Percentiles rank a stretch among this genome's conserved stretches.
Evolutionary conservation across 1,284 basidiomycete species (phyloP).

Genomic region (Ceratobasidium sp.): DNA sequence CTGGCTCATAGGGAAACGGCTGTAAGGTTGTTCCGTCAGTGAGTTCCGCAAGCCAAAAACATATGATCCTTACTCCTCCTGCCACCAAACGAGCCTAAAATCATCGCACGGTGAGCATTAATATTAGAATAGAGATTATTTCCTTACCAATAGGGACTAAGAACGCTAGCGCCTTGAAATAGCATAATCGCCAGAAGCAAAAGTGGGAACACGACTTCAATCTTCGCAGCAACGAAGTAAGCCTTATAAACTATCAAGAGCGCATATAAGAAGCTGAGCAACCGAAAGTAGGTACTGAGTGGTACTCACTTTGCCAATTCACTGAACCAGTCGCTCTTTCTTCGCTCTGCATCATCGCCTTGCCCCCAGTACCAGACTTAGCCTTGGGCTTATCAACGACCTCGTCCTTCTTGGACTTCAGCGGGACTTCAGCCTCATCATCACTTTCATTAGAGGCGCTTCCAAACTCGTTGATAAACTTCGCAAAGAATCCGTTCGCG

Average conservation of each 20-base stretch:
- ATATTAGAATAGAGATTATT: background rate
- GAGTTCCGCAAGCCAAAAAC: background rate
- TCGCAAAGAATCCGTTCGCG: slow-evolving; percentile 74
- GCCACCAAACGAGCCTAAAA: slow-evolving; percentile 39
- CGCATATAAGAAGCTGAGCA: no score
- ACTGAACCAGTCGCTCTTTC: slow-evolving; percentile 57
- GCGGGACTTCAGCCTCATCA: background rate
- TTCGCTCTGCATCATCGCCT: slow-evolving; percentile 61
- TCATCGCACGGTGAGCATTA: no score
- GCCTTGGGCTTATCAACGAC: background rate
- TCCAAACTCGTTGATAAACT: slow-evolving; percentile 80
- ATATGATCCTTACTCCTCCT: background rate
- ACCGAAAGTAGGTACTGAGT: no score
- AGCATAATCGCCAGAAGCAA: slow-evolving; percentile 37
- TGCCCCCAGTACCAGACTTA: slow-evolving; percentile 2
- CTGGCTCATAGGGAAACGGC: slow-evolving; percentile 13
- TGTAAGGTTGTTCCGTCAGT: background rate
- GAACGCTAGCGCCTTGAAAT: slow-evolving; percentile 27
- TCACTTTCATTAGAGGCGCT: background rate
- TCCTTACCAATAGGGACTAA: slow-evolving; percentile 36
- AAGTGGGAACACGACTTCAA: slow-evolving; percentile 24
- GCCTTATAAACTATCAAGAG: slow-evolving; percentile 1
- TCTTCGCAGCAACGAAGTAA: slow-evolving; percentile 35
- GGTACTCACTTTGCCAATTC: slow-evolving; percentile 48
- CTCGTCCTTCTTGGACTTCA: background rate